Evolutionary conservation across 352 stramenopile genomes (phyloP).

Genomic region (Globisporangium echinulatum): DNA sequence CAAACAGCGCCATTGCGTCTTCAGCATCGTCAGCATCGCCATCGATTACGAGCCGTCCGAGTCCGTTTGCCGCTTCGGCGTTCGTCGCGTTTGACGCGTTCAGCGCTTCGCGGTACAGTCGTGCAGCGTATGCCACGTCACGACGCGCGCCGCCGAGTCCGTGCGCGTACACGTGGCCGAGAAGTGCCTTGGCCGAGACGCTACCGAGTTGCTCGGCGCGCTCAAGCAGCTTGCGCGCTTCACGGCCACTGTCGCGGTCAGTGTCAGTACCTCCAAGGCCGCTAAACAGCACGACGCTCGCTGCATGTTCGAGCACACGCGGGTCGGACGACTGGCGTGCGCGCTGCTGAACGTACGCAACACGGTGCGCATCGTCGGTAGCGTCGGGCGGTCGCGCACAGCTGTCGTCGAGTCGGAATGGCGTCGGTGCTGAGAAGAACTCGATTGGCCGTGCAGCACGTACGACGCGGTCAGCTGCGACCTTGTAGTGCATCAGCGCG

Average conservation of each 20-base stretch:
- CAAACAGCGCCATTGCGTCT: conserved; percentile 43
- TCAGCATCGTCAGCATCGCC: conserved; percentile 27
- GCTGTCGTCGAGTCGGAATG: conserved; percentile 25
- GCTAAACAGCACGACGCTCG: conserved; percentile 55
- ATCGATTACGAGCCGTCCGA: conserved; percentile 39
- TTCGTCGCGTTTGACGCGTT: conserved; percentile 19
- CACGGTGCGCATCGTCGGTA: conserved; percentile 28
- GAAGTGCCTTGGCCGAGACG: conserved; percentile 33
- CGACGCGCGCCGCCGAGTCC: conserved; percentile 30
- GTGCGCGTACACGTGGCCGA: conserved; percentile 61
- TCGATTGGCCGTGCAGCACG: conserved; percentile 20
- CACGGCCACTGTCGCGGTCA: conserved; percentile 14
- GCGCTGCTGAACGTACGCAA: conserved; percentile 44
- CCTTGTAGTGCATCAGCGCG: conserved; percentile 71
- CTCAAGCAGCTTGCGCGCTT: conserved; percentile 39
- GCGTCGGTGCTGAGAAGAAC: conserved; percentile 29
- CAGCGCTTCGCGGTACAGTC: conserved; percentile 43
- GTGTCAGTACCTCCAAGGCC: too few relatives aligned
- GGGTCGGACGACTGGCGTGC: conserved; percentile 21
- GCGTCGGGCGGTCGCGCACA: conserved; percentile 16
- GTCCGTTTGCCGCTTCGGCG: conserved; percentile 54
- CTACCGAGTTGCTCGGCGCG: conserved; percentile 32
- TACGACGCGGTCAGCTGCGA: conserved; percentile 49
- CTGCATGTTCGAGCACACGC: conserved; percentile 31
- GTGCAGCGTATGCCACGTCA: conserved; percentile 27